Base-by-base conservation (phyloP, 306 rosid genomes). In the Fragaria iinumae region DNA sequence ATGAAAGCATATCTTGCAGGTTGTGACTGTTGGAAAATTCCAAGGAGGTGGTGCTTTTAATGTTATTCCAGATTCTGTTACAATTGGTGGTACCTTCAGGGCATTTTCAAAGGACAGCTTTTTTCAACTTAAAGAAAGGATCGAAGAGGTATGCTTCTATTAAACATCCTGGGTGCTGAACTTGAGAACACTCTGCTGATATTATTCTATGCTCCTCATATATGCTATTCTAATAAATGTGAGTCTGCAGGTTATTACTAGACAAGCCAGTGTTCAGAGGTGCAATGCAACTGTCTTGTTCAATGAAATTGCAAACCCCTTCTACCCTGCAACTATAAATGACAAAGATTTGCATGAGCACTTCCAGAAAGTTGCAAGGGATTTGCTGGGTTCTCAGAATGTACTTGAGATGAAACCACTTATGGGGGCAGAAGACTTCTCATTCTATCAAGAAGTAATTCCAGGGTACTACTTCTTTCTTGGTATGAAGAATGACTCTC, bases 81-180 rank as follows among this genome's bases (percentile, higher is more conserved):
- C 89, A 23, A 89, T 95, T 80, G 96, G 98, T 21, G 97, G 97
- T 79, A 90, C 97, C 34, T 90, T 95, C 85, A 82, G 97, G 76
- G 90, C 92, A 65, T 87, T 92, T 77, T 84, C 89, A 50, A 83
- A 82, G 81, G 75, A 88, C 68, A 94, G 89, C 80, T 76, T 92
- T 27, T 6, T 65, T 20, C 88, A 84, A 47, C 87, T 92, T 23
- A 85, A 71, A 62, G 85, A 74, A 38, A 81, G 96, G 63, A 88
- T 94, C 76, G 86, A 89, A 76, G 88, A 92, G 95, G 98, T 90
- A 78, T 64, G n/a, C 41, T 76, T 29, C 34, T 34, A 3, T 23
- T 13, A 8, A 11, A 23, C 8, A 36, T 41, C 53, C 11, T 23
- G 13, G 20, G 49, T 34, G 23, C 64, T 10, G 53, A 59, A 59